Evolutionary conservation across 176 grass and related monocot species (phyloP).

Genomic region (Saccharum officinarum): DNA sequence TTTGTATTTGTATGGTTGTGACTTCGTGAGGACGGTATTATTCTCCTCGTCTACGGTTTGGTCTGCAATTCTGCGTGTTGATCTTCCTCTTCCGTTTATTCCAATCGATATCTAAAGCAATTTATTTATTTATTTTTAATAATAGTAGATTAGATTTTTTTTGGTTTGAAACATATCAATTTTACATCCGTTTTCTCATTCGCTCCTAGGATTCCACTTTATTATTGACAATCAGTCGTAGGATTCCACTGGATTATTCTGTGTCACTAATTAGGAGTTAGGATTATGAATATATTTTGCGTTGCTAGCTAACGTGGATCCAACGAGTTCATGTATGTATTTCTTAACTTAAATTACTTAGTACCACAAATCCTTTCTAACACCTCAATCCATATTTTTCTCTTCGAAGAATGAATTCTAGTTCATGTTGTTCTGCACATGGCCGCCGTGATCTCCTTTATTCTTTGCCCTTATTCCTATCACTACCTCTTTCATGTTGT

Average conservation of each 20-base stretch:
- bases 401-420: not conserved
- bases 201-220: not conserved
- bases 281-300: not conserved
- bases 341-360: not conserved
- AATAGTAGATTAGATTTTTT: not conserved
- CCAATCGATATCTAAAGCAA: not conserved
- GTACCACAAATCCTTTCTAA: not conserved
- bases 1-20: not conserved
- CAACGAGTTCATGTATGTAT: not conserved
- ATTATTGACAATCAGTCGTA: not conserved
- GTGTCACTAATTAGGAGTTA: not conserved
- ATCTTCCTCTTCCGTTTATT: not conserved
- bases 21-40: not conserved
- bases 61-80: not conserved
- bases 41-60: not conserved
- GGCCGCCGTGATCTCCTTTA: not conserved
- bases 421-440: not conserved
- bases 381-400: not conserved
- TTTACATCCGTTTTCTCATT: not conserved
- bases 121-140: not conserved
- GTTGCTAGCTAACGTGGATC: not conserved
- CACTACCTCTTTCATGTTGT: not conserved
- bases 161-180: too few species aligned
- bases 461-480: constrained; percentile 20
- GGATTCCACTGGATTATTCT: not conserved